A percentile compares a stretch with the other conserved stretches of the same genome.
These are phyloP conservation scores for Ascochyta viciae-villosae DNA, from an alignment of 2,329 filamentous ascomycete species.

Conservation along the genomic window DNA sequence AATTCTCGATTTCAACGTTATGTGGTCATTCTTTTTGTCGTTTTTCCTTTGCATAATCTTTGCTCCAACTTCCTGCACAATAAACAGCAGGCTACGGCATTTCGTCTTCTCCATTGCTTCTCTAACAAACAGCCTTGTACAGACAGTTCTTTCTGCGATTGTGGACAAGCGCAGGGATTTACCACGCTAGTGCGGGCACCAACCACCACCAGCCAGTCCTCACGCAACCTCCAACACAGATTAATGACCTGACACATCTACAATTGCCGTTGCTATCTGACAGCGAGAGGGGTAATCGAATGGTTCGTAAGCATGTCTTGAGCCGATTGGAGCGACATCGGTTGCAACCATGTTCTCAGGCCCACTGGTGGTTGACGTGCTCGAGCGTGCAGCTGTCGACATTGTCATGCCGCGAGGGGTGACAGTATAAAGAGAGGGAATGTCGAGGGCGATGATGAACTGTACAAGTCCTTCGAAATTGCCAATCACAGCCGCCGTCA, in stretches of 20 bases:
- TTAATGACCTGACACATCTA: conserved; percentile 3
- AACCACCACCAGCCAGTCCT: neutral
- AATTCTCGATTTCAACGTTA: conserved; percentile 45
- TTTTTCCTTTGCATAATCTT: neutral
- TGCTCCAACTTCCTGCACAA: neutral
- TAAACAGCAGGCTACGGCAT: neutral
- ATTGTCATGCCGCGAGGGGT: neutral
- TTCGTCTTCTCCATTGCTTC: neutral
- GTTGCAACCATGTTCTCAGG: conserved; percentile 9
- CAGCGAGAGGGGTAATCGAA: conserved; percentile 1
- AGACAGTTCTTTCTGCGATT: neutral
- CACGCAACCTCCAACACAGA: neutral
- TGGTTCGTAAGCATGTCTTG: conserved; percentile 7
- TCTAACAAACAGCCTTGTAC: neutral
- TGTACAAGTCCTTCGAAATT: neutral
- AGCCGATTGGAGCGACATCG: conserved; percentile 14
- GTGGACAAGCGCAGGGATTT: conserved; percentile 11
- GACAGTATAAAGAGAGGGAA: conserved; percentile 12
- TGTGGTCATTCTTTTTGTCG: conserved; percentile 22
- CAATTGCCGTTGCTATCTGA: conserved; percentile 6
- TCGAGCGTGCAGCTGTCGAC: conserved; percentile 16
- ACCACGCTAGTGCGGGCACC: conserved; percentile 8
- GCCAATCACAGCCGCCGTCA: neutral
- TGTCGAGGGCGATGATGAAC: neutral
- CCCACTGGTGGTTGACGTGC: conserved; percentile 19